A percentile compares a stretch with the other conserved stretches of the same genome.
phyloP scores from a whole-genome alignment of 805 yeast species.

The Candida incommunis region DNA sequence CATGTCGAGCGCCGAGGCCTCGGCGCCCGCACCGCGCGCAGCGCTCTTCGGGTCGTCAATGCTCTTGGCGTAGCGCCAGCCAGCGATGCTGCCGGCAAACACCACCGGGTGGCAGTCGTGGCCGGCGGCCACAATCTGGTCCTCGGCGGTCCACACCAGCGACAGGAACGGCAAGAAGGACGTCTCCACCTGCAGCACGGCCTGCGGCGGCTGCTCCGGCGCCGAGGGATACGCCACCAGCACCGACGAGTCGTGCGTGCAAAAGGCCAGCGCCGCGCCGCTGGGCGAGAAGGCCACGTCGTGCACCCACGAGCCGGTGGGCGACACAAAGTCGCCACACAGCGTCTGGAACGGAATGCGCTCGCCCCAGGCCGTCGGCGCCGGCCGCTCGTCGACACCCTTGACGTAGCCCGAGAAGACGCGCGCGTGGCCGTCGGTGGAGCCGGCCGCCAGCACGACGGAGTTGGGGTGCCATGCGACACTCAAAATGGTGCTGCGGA shows the following conservation, averaged over 20 bases:
- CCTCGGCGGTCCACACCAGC: slow-evolving; percentile 52
- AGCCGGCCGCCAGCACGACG: slow-evolving; percentile 77
- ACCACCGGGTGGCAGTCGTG: slow-evolving; percentile 84
- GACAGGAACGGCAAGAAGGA: slow-evolving; percentile 69
- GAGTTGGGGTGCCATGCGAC: slow-evolving; percentile 90
- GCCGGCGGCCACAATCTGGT: slow-evolving; percentile 73
- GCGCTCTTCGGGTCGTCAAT: slow-evolving; percentile 41
- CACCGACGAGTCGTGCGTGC: slow-evolving; percentile 76
- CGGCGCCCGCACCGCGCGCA: slow-evolving; percentile 30
- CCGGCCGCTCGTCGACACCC: slow-evolving; percentile 75
- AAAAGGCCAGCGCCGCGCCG: slow-evolving; percentile 68
- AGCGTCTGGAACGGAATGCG: slow-evolving; percentile 88
- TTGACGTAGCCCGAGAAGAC: slow-evolving; percentile 83
- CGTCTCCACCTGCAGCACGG: slow-evolving; percentile 45
- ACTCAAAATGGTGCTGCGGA: slow-evolving; percentile 70
- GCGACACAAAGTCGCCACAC: slow-evolving; percentile 64
- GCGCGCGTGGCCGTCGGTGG: slow-evolving; percentile 85
- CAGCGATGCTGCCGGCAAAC: slow-evolving; percentile 51
- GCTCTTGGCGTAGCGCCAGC: slow-evolving; percentile 45
- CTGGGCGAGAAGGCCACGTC: slow-evolving; percentile 74
- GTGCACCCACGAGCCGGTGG: slow-evolving; percentile 81
- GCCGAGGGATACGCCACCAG: slow-evolving; percentile 68
- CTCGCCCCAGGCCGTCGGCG: slow-evolving; percentile 80
- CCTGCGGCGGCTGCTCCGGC: slow-evolving; percentile 46
- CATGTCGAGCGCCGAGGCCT: slow-evolving; percentile 54